Percentiles rank a stretch among this genome's conserved stretches.
phyloP scores from a whole-genome alignment of 768 basidiomycete genomes.

The Rhodotorula sphaerocarpa region DNA sequence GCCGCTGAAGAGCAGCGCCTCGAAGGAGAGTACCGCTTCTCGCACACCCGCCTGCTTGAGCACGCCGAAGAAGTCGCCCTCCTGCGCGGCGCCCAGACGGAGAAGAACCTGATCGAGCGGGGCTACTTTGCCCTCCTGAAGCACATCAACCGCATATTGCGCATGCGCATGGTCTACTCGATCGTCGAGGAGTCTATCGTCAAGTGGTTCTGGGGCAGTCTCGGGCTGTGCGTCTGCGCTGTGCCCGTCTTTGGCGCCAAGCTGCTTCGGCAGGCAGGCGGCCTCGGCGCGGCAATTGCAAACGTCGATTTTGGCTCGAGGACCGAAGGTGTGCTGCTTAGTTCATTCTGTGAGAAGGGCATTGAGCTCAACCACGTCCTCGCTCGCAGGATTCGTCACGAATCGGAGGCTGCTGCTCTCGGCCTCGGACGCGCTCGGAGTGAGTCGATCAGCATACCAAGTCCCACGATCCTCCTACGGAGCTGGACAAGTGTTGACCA shows the following conservation, averaged over 20 bases:
- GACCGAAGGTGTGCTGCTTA: slow-evolving; percentile 64
- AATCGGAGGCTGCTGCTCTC: slow-evolving; percentile 50
- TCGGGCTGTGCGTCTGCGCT: slow-evolving; percentile 82
- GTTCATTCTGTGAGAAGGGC: neutral
- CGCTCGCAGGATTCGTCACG: slow-evolving; percentile 74
- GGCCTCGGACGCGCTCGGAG: slow-evolving; percentile 70
- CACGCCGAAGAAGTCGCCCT: slow-evolving; percentile 62
- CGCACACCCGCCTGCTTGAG: slow-evolving; percentile 82
- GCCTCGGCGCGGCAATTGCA: slow-evolving; percentile 44
- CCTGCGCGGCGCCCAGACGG: slow-evolving; percentile 63
- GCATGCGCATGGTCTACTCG: slow-evolving; percentile 77
- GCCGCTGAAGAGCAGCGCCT: slow-evolving; percentile 80
- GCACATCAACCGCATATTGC: slow-evolving; percentile 73
- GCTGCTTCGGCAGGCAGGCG: slow-evolving; percentile 51
- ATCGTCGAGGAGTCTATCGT: slow-evolving; percentile 90
- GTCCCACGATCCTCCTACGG: too few species aligned
- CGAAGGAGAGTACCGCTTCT: slow-evolving; percentile 78
- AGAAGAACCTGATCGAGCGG: slow-evolving; percentile 75
- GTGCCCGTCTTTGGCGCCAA: slow-evolving; percentile 81
- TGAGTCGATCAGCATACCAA: neutral
- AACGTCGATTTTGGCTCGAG: slow-evolving; percentile 65
- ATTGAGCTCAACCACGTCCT: neutral
- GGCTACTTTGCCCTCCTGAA: slow-evolving; percentile 75
- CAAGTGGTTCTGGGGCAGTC: slow-evolving; percentile 89
- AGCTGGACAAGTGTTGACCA: too few species aligned